These are phyloP conservation scores for Pyracantha coccinea DNA, from an alignment of 331 rosid species.

Conservation along the genomic window DNA sequence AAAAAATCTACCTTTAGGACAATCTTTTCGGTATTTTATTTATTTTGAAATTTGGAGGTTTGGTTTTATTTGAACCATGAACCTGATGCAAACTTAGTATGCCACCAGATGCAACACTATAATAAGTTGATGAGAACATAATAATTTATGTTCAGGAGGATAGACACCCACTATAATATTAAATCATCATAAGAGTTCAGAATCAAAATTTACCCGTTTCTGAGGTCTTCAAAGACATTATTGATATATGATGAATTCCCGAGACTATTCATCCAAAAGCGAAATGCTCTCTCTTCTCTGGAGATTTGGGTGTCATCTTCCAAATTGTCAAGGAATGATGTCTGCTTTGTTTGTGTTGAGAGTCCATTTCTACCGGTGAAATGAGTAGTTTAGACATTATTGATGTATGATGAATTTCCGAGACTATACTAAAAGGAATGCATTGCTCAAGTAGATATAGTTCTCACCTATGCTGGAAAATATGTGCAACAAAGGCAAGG, in stretches of 20 bases:
- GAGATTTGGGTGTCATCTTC: constrained; percentile 81
- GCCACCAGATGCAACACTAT: neutral
- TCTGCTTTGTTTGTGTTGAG: constrained; percentile 62
- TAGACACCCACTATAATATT: neutral
- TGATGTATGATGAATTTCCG: constrained; percentile 69
- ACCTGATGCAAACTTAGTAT: neutral
- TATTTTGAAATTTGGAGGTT: neutral
- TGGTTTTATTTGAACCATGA: neutral
- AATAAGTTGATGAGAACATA: neutral
- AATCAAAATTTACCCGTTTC: constrained; percentile 52
- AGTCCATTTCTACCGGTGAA: constrained; percentile 75
- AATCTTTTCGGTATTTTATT: neutral
- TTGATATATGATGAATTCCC: constrained; percentile 77
- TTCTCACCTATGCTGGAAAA: constrained; percentile 92
- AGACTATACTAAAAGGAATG: constrained; percentile 39
- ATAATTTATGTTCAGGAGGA: neutral
- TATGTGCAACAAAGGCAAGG: constrained; percentile 95
- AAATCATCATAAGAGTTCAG: neutral
- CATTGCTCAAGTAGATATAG: constrained; percentile 7
- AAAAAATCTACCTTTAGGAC: neutral
- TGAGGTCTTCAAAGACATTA: constrained; percentile 93
- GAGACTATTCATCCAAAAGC: constrained; percentile 90
- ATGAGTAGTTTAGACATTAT: constrained; percentile 48
- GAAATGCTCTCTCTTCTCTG: constrained; percentile 92
- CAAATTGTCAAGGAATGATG: constrained; percentile 66